Evolutionary conservation across 192 early-diverging fungal species (phyloP), one percentile per base, ranked within the genome.

Genomic region (Umbelopsis ramanniana): DNA sequence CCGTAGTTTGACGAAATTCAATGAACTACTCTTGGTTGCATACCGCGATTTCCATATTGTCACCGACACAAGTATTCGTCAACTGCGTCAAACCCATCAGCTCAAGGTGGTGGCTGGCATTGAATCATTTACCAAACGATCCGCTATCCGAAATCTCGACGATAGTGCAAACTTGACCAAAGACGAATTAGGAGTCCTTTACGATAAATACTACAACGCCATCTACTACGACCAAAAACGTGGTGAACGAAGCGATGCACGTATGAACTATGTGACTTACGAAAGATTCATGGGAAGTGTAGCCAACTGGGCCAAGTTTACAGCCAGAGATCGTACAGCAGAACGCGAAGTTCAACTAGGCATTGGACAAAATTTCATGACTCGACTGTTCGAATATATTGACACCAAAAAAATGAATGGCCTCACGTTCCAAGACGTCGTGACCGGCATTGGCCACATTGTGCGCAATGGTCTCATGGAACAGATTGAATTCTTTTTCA

Each of bases 101-200:
- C 86, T 97, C 68, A 93, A 92, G 75, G 93, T 97, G 9, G 91
- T 96, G 45, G 95, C 96, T 71, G 90, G 93, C n/a, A 89, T 98
- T 72, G 93, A 95, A 82, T 89, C 90, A 67, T 98, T 95, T 74
- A 93, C 95, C 0, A 98, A 98, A 73, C 93, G 94, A 72, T 90
- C 90, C 6, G 86, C 91, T n/a, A 84, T 97, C 67, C 88, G 95
- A 35, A 93, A 93, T 74, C 83, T 98, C 37, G 82, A 88, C 21
- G 84, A 90, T 54, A 87, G 86, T 12, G 86, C 87, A 57, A 87
- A 87, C 45, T 98, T 98, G 71, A 89, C 86, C 71, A 94, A 95
- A 74, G 92, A 94, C 50, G 89, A 98, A 73, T 85, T 97, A 38
- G 84, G 92, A 29, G 84, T 93, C 43, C 81, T 98, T n/a, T 97